These are phyloP conservation scores for Parafenestella ontariensis DNA, from an alignment of 2,329 filamentous ascomycete species.

Conservation along the genomic window DNA sequence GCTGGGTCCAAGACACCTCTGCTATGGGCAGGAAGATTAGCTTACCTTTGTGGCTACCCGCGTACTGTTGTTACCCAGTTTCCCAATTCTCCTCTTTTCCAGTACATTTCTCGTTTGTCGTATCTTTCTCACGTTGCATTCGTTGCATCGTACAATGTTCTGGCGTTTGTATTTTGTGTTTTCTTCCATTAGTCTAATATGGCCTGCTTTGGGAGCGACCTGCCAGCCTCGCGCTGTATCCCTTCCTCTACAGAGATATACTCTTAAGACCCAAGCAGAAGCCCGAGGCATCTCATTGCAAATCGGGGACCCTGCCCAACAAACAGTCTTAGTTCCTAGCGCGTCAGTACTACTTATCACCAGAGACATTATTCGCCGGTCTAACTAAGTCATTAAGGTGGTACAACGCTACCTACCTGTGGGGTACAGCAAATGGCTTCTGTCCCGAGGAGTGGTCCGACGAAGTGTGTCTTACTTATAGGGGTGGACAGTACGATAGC, in stretches of 20 bases:
- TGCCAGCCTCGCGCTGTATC: slow-evolving; percentile 4
- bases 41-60: background rate
- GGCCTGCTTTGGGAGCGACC: background rate
- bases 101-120: background rate
- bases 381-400: background rate
- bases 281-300: slow-evolving; percentile 2
- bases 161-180: background rate
- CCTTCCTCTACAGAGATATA: slow-evolving; percentile 3
- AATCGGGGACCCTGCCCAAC: slow-evolving; percentile 3
- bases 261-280: background rate
- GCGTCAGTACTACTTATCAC: background rate
- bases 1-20: background rate
- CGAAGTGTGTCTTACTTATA: slow-evolving; percentile 2
- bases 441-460: background rate
- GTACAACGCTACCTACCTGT: slow-evolving; percentile 1
- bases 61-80: background rate
- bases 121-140: background rate
- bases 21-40: background rate
- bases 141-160: background rate
- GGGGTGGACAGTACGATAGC: slow-evolving; percentile 7
- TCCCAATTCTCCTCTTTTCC: background rate
- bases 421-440: background rate
- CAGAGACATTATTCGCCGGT: background rate
- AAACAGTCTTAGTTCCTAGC: background rate
- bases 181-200: background rate